phyloP scores from a whole-genome alignment of 1,284 basidiomycete species.

The Fomitiporia mediterranea region DNA sequence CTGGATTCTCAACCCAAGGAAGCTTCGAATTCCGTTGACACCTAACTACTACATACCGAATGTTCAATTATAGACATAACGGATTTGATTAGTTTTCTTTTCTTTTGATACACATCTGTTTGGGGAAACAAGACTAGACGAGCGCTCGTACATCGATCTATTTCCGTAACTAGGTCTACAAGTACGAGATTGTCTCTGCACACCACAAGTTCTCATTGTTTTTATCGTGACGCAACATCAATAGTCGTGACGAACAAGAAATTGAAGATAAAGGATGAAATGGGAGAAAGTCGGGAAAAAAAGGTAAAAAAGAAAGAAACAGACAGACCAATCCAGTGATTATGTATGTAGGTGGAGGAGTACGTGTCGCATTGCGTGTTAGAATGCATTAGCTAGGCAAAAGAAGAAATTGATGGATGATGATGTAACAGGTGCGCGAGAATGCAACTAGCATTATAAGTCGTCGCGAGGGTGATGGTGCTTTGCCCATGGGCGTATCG shows the following conservation, averaged over 20 bases:
- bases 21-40: neutral
- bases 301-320: neutral
- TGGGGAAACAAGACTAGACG: neutral
- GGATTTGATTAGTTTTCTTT: no score
- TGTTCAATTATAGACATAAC: no score
- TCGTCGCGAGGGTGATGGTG: no score
- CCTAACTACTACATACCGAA: neutral
- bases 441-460: no score
- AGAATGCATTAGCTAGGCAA: no score
- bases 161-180: neutral
- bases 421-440: no score
- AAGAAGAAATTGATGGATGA: no score
- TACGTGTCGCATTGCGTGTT: no score
- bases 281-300: neutral
- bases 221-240: constrained; percentile 5
- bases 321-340: constrained; percentile 1
- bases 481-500: no score
- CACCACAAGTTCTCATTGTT: neutral
- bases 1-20: neutral
- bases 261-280: neutral
- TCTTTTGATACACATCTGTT: no score
- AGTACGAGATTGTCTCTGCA: neutral
- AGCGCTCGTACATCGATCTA: neutral
- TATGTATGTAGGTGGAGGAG: neutral
- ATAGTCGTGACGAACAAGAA: neutral